Conservation (phyloP, 306 rosid genomes). For the Castanea crenata region DNA sequence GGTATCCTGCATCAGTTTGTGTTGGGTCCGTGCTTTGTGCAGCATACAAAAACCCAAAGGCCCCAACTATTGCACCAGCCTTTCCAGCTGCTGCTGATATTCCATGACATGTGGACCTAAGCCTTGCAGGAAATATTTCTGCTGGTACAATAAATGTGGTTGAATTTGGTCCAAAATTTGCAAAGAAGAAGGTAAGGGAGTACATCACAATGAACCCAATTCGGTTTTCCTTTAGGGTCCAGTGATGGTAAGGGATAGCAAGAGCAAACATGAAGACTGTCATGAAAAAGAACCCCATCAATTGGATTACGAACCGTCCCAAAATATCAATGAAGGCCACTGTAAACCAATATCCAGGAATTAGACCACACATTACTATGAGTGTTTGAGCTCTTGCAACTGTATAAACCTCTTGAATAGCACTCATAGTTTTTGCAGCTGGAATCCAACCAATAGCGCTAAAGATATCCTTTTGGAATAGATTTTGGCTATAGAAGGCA, state of each 20-base stretch:
- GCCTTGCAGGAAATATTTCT: constrained; percentile 85
- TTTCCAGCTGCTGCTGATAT: constrained; percentile 89
- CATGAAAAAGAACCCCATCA: constrained; percentile 94
- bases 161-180: constrained; percentile 89
- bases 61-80: constrained; percentile 91
- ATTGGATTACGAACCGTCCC: constrained; percentile 78
- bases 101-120: constrained; percentile 90
- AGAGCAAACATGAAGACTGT: constrained; percentile 88
- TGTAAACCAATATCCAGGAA: constrained; percentile 93
- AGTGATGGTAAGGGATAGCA: constrained; percentile 83
- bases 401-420: constrained; percentile 59
- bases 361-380: constrained; percentile 78
- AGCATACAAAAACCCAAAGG: constrained; percentile 85
- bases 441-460: constrained; percentile 82
- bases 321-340: constrained; percentile 59
- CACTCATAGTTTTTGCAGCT: constrained; percentile 56
- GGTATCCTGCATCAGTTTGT: constrained; percentile 58
- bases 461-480: constrained; percentile 89
- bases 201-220: constrained; percentile 70
- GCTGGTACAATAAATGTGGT: constrained; percentile 90
- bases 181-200: constrained; percentile 76
- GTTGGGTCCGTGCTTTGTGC: constrained; percentile 44
- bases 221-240: constrained; percentile 47
- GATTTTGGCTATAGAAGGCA: constrained; percentile 86
- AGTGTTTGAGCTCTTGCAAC: constrained; percentile 85